phyloP scores from a whole-genome alignment of 2,329 filamentous ascomycete genomes.

The Tolypocladium guangdongense region DNA sequence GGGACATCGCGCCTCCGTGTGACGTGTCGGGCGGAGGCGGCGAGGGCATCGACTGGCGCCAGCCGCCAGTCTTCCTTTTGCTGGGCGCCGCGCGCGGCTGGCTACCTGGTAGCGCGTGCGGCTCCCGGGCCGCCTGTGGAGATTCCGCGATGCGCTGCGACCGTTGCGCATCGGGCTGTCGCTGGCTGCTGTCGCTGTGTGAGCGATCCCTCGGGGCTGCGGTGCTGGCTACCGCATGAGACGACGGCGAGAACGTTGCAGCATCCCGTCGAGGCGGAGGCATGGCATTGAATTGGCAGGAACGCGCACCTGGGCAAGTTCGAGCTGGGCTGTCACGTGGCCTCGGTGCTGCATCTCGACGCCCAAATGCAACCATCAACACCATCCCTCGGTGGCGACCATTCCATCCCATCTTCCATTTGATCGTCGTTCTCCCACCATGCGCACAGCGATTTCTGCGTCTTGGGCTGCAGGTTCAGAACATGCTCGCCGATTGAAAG shows the following conservation, averaged over 20 bases:
- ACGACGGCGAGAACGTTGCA: not conserved
- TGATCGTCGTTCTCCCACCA: not conserved
- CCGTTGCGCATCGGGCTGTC: not conserved
- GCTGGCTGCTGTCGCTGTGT: not conserved
- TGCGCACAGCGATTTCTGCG: no score
- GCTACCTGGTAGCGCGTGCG: not conserved
- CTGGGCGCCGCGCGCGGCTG: not conserved
- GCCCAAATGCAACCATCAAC: not conserved
- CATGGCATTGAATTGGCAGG: not conserved
- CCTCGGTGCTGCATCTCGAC: not conserved
- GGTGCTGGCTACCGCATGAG: not conserved
- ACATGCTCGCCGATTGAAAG: not conserved
- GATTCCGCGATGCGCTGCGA: not conserved
- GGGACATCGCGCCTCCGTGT: slow-evolving; percentile 16
- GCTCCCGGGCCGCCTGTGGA: not conserved
- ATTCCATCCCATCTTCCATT: not conserved
- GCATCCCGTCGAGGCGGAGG: not conserved
- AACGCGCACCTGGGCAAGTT: not conserved
- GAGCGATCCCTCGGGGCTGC: not conserved
- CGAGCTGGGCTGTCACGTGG: not conserved
- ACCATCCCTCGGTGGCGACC: no score
- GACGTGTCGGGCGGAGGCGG: not conserved
- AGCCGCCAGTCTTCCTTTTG: not conserved
- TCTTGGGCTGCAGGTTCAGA: no score
- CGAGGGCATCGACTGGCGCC: not conserved